Conservation (phyloP, 371 early-diverging fungal species). For the Zychaea mexicana region DNA sequence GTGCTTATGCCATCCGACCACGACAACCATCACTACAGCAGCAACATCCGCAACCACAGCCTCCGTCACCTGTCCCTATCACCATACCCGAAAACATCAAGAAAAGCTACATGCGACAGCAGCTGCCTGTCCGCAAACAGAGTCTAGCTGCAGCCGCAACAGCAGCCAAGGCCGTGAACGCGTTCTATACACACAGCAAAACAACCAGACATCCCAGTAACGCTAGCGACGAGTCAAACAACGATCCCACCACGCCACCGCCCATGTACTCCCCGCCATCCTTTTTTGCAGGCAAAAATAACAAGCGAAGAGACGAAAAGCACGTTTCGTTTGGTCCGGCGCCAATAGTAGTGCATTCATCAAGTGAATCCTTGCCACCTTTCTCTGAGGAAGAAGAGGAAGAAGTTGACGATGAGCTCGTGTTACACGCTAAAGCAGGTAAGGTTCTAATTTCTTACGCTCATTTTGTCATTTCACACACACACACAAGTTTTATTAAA, state of each 20-base stretch:
- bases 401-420: not conserved
- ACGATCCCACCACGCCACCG: constrained; percentile 1
- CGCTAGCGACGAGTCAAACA: constrained; percentile 11
- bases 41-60: not conserved
- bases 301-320: not conserved
- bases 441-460: not conserved
- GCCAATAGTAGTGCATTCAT: not conserved
- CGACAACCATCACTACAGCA: not conserved
- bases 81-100: constrained; percentile 34
- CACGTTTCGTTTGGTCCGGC: not conserved
- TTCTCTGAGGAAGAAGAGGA: not conserved
- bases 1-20: constrained; percentile 17
- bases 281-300: not conserved
- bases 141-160: constrained; percentile 36
- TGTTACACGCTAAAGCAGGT: not conserved
- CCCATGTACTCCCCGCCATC: constrained; percentile 2
- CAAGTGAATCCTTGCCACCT: not conserved
- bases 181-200: constrained; percentile 6
- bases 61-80: not conserved
- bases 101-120: constrained; percentile 40
- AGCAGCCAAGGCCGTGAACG: constrained; percentile 5
- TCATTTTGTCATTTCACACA: not conserved
- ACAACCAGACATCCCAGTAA: constrained; percentile 15
- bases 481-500: no score
- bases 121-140: constrained; percentile 43